Conservation (phyloP, 148 eudicot genomes). For the Agrostemma githago region DNA sequence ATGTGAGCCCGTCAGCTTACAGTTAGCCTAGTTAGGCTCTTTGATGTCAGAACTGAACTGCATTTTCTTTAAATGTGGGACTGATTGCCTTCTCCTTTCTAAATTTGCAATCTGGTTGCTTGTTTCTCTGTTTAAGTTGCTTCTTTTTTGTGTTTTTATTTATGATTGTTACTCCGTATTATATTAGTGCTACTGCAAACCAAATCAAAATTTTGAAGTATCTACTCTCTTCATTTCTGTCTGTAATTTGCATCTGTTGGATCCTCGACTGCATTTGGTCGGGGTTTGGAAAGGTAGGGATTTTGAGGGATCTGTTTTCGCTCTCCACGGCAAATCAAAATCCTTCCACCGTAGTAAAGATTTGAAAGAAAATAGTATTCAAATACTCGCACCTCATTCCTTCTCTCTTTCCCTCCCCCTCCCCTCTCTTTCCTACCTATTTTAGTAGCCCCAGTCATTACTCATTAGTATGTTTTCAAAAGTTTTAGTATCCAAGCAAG, state of each 20-base stretch:
- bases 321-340: too few relatives aligned
- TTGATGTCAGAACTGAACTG: neutral
- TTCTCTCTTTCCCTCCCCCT: too few relatives aligned
- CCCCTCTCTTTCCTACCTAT: too few relatives aligned
- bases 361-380: too few relatives aligned
- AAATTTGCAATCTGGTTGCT: neutral
- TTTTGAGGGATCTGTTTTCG: too few relatives aligned
- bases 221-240: neutral
- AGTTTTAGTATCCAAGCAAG: neutral
- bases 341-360: too few relatives aligned
- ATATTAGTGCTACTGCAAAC: neutral
- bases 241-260: neutral
- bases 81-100: neutral
- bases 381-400: too few relatives aligned
- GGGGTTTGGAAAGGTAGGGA: too few relatives aligned
- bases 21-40: neutral
- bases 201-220: neutral
- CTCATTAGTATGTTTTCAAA: neutral
- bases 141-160: neutral
- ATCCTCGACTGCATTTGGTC: neutral
- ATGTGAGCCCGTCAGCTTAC: neutral
- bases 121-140: neutral
- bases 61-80: neutral
- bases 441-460: too few relatives aligned
- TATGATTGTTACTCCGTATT: neutral